Base-by-base conservation (phyloP, 495 filamentous ascomycete species). In the Penicillium herquei region DNA sequence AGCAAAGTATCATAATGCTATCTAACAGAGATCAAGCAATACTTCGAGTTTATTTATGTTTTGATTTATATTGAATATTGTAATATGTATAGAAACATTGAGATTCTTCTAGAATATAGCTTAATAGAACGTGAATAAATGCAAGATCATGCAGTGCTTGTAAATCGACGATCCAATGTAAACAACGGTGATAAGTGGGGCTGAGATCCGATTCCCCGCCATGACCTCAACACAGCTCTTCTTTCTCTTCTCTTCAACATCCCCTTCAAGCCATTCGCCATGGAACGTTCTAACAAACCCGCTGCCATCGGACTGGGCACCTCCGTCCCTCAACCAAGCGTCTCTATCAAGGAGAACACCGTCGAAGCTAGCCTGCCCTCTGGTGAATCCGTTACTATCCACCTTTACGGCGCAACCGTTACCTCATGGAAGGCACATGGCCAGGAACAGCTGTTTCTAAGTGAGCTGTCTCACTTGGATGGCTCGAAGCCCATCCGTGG, bases 401-500 rank as follows among this genome's bases (percentile, higher is more conserved):
- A 98, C 47, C 84, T 97, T 10, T 89, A 90, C 66, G 95, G 95
- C 52, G 95, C 95, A 0, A 98, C 95, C 9, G 87, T 98, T 54
- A 87, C 87, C 54, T 91, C 87, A 62, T 99, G 95, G 95, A 96
- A 93, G 78, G 82, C 82, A 33, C 72, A 77, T 37, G 92, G 91
- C 56, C 72, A 83, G 55, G 95, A 98, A 78, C 92, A 89, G 70
- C 78, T 99, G 40, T 99, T 92, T 78, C 56, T 98, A 52, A 93
- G 88, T 64, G 81, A 90, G 53, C 87, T 84, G 54, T 89, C 92
- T 16, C 75, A 73, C 51, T 65, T 87, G 45, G 85, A 88, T 64
- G 85, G 85, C 4, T 84, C 81, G 49, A 88, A 88, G 68, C 71
- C 80, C 6, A 80, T 82, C 52, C 71, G 80, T 39, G 80, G 80